phyloP scores from a whole-genome alignment of 2,329 filamentous ascomycete genomes.

The Talaromyces sp. region DNA sequence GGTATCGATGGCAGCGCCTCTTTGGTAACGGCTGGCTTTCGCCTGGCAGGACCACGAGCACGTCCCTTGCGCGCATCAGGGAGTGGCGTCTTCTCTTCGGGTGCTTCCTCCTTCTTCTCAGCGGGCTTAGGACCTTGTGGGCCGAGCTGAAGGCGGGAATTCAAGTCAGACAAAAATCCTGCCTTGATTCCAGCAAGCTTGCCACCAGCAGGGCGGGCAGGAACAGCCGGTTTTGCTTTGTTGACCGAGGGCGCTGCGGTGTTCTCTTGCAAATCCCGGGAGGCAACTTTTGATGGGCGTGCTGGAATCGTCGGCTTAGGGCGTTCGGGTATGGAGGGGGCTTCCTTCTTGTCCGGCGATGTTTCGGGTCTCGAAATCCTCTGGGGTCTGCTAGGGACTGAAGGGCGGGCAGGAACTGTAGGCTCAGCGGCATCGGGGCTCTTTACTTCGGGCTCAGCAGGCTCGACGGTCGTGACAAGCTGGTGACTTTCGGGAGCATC shows the following conservation, averaged over 20 bases:
- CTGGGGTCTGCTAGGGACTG: conserved; percentile 18
- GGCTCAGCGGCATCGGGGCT: conserved; percentile 31
- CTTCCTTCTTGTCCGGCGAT: conserved; percentile 46
- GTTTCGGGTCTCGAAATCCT: conserved; percentile 29
- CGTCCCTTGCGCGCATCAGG: conserved; percentile 84
- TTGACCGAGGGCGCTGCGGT: conserved; percentile 34
- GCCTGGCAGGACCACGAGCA: conserved; percentile 78
- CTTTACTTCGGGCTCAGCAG: conserved; percentile 48
- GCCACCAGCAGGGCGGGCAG: conserved; percentile 68
- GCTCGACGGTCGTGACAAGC: conserved; percentile 62
- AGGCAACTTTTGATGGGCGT: conserved; percentile 54
- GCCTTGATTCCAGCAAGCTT: conserved; percentile 91
- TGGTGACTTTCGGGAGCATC: conserved; percentile 80
- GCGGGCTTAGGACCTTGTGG: conserved; percentile 74
- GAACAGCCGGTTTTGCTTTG: conserved; percentile 79
- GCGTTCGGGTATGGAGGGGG: conserved; percentile 51
- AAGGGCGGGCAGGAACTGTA: conserved; percentile 24
- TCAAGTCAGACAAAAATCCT: conserved; percentile 88
- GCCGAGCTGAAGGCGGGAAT: conserved; percentile 80
- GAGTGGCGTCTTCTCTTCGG: conserved; percentile 71
- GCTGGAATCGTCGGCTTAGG: conserved; percentile 63
- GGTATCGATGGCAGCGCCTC: conserved; percentile 26
- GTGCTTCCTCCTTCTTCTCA: conserved; percentile 53
- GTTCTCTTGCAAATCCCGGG: conserved; percentile 26
- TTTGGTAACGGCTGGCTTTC: conserved; percentile 57